A percentile compares a stretch with the other conserved stretches of the same genome.
Evolutionary conservation across 148 eudicot species (phyloP).

Genomic region (Polygonum maritimum): DNA sequence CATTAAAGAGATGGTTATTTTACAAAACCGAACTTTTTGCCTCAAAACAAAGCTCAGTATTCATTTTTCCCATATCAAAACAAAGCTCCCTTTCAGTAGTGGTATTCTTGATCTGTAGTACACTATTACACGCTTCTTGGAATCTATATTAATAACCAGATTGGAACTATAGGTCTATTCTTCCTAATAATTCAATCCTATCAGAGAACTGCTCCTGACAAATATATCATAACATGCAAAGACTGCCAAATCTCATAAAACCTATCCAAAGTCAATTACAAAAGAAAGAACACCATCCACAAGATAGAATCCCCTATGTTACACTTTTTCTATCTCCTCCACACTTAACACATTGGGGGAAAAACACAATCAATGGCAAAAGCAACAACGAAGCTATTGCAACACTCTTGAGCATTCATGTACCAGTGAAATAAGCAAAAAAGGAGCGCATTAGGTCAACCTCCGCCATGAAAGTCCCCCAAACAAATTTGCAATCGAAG

Average conservation of each 20-base stretch:
- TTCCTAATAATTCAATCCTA: neutral
- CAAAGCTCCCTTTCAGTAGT: neutral
- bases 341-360: neutral
- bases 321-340: neutral
- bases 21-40: neutral
- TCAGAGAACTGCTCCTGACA: neutral
- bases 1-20: neutral
- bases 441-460: neutral
- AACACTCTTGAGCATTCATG: neutral
- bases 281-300: neutral
- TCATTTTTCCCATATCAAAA: neutral
- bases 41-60: neutral
- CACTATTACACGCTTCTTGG: neutral
- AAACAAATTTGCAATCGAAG: neutral
- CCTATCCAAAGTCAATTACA: neutral
- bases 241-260: neutral
- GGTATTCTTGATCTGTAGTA: neutral
- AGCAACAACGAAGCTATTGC: neutral
- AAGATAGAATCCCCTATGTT: neutral
- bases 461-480: neutral
- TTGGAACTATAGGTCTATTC: neutral
- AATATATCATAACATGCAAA: neutral
- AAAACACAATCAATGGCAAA: neutral
- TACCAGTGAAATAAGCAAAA: neutral
- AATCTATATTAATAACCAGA: neutral